A percentile compares a stretch with the other conserved stretches of the same genome.
These are phyloP conservation scores for Lanmaoa rubissima DNA, from an alignment of 768 basidiomycete genomes.

Conservation along the genomic window DNA sequence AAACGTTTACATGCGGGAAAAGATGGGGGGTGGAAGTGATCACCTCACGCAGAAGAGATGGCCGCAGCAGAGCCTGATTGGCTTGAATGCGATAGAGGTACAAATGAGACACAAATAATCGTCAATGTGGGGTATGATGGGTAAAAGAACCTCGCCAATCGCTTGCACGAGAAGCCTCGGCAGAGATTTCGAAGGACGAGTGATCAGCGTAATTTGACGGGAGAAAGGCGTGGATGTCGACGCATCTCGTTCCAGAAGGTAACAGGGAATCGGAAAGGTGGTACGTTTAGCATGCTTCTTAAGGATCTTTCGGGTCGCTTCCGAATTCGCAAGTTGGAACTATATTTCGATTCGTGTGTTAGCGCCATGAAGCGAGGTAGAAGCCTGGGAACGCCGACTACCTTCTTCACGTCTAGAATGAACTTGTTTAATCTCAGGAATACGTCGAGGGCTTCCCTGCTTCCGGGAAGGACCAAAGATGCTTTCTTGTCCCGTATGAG, in stretches of 20 bases:
- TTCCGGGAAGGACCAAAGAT: conserved; percentile 56
- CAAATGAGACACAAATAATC: conserved; percentile 90
- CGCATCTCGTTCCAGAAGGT: conserved; percentile 21
- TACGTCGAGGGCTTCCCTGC: conserved; percentile 55
- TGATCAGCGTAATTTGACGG: conserved; percentile 32
- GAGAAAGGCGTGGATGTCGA: conserved; percentile 12
- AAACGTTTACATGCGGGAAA: conserved; percentile 11
- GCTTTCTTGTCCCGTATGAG: conserved; percentile 50
- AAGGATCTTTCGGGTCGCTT: conserved; percentile 89
- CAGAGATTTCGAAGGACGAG: conserved; percentile 39
- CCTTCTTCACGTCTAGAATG: conserved; percentile 81
- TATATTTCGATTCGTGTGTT: conserved; percentile 22
- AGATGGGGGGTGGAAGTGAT: neutral
- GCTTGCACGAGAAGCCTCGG: conserved; percentile 75
- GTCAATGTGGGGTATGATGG: conserved; percentile 74
- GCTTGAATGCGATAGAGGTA: conserved; percentile 88
- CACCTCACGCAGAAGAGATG: conserved; percentile 79
- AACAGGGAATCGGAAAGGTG: conserved; percentile 60
- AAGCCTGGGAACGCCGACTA: conserved; percentile 17
- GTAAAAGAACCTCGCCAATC: conserved; percentile 77
- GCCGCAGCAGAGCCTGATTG: conserved; percentile 75
- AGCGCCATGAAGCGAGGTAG: neutral
- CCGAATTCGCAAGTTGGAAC: conserved; percentile 83
- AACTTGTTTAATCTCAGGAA: conserved; percentile 78
- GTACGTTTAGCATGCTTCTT: conserved; percentile 95